A percentile compares a stretch with the other conserved stretches of the same genome.
Conservation (phyloP, 2,329 filamentous ascomycete species). For the Paramyrothecium sp. region DNA sequence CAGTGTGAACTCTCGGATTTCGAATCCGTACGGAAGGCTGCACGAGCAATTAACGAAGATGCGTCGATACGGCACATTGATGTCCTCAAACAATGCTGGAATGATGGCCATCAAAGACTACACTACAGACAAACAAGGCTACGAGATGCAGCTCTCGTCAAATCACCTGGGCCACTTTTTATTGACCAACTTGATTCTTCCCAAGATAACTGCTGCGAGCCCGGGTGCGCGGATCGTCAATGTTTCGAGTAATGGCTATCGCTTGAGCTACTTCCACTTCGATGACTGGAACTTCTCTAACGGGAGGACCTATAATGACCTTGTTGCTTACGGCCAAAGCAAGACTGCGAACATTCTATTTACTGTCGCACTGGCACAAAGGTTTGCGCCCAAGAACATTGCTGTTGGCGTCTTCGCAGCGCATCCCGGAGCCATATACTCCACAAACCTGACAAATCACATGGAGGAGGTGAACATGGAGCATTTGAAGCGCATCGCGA, state of each 20-base stretch:
- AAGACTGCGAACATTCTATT: slow-evolving; percentile 27
- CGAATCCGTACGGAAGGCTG: background rate
- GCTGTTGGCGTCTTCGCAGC: background rate
- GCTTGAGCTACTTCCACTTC: slow-evolving; percentile 38
- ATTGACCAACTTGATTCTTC: slow-evolving; percentile 35
- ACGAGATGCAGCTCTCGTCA: slow-evolving; percentile 23
- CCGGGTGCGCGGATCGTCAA: slow-evolving; percentile 35
- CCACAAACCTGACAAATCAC: background rate
- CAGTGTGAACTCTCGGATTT: background rate
- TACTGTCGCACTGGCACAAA: slow-evolving; percentile 10
- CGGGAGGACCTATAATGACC: slow-evolving; percentile 12
- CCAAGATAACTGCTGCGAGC: slow-evolving; percentile 20
- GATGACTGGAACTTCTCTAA: slow-evolving; percentile 39
- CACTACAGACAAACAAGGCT: slow-evolving; percentile 1
- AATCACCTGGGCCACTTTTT: slow-evolving; percentile 39
- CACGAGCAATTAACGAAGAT: background rate
- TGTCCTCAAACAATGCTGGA: slow-evolving; percentile 12
- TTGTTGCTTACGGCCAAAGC: slow-evolving; percentile 22
- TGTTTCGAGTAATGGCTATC: slow-evolving; percentile 42
- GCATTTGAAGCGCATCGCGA: background rate
- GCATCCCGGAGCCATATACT: background rate
- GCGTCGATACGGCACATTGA: slow-evolving; percentile 2
- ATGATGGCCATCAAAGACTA: slow-evolving; percentile 3
- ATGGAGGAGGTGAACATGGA: background rate
- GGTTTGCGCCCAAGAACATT: slow-evolving; percentile 5